These are phyloP conservation scores for Dothistroma septosporum DNA, from an alignment of 2,329 filamentous ascomycete species.

Conservation along the genomic window DNA sequence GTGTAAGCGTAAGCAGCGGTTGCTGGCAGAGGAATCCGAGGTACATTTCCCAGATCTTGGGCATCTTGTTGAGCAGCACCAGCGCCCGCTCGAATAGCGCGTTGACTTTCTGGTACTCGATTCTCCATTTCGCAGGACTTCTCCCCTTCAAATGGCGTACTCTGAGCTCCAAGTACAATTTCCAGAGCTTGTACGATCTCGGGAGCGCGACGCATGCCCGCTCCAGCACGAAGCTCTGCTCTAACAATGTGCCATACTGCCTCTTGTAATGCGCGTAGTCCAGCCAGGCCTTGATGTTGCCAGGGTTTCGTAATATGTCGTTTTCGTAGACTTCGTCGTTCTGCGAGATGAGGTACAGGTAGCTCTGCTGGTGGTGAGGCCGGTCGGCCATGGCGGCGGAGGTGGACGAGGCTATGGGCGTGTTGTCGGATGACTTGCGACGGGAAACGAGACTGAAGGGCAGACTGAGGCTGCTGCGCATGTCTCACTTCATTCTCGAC, in stretches of 20 bases:
- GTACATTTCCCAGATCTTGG: constrained; percentile 97
- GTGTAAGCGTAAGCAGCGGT: constrained; percentile 81
- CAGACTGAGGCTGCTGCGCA: constrained; percentile 3
- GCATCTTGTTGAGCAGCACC: constrained; percentile 97
- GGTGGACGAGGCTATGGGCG: constrained; percentile 8
- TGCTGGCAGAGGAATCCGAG: constrained; percentile 85
- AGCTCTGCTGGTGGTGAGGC: constrained; percentile 6
- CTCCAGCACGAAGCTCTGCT: constrained; percentile 86
- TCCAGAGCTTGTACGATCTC: constrained; percentile 97
- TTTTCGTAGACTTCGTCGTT: constrained; percentile 96
- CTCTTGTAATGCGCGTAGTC: constrained; percentile 89
- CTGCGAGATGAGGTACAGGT: constrained; percentile 58
- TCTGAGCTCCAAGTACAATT: constrained; percentile 86
- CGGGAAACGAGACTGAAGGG: constrained; percentile 17
- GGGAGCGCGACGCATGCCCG: constrained; percentile 85
- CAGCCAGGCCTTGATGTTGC: constrained; percentile 89
- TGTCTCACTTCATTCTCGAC: constrained; percentile 6
- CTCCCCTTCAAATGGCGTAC: constrained; percentile 63
- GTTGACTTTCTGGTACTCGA: constrained; percentile 91
- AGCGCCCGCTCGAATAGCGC: constrained; percentile 87
- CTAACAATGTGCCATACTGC: constrained; percentile 76
- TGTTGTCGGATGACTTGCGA: constrained; percentile 17
- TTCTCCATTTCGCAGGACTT: constrained; percentile 73
- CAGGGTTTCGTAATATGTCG: constrained; percentile 80
- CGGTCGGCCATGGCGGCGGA: constrained; percentile 14